phyloP scores from a whole-genome alignment of 305 asterid genomes.

The Fraxinus paxiana region DNA sequence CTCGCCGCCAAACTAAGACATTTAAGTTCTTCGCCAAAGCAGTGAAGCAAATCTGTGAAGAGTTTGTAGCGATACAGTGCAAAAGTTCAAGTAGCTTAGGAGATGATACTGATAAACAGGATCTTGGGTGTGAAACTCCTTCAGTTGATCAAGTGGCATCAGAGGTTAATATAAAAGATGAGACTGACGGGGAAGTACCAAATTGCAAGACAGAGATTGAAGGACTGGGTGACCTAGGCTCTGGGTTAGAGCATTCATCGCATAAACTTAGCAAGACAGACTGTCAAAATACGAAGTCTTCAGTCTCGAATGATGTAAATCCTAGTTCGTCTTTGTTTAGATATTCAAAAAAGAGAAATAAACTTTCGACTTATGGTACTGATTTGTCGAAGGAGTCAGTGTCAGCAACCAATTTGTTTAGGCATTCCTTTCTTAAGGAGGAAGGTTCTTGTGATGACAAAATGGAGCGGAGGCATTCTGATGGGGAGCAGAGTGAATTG shows the following conservation, averaged over 20 bases:
- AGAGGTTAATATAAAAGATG: constrained; percentile 35
- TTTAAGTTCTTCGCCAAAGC: constrained; percentile 68
- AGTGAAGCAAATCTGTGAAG: constrained; percentile 75
- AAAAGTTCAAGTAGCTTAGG: constrained; percentile 40
- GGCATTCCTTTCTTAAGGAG: constrained; percentile 26
- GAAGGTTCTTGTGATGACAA: constrained; percentile 31
- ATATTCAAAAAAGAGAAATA: constrained; percentile 33
- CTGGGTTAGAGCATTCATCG: constrained; percentile 43
- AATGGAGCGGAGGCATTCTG: constrained; percentile 34
- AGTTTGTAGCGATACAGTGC: constrained; percentile 55
- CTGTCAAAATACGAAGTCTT: constrained; percentile 33
- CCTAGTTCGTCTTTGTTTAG: constrained; percentile 28
- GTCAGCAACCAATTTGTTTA: constrained; percentile 30
- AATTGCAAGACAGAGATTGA: constrained; percentile 36
- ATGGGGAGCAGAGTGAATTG: constrained; percentile 37
- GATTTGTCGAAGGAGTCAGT: constrained; percentile 32
- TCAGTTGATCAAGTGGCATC: constrained; percentile 38
- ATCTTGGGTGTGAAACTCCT: constrained; percentile 43
- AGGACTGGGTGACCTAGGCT: constrained; percentile 32
- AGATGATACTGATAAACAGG: constrained; percentile 43
- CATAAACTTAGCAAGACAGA: constrained; percentile 39
- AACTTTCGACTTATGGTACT: constrained; percentile 28
- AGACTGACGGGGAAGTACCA: constrained; percentile 30
- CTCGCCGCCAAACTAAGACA: constrained; percentile 68
- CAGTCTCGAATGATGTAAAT: constrained; percentile 27